Conservation (phyloP, 306 rosid species). For the Delonix regia region DNA sequence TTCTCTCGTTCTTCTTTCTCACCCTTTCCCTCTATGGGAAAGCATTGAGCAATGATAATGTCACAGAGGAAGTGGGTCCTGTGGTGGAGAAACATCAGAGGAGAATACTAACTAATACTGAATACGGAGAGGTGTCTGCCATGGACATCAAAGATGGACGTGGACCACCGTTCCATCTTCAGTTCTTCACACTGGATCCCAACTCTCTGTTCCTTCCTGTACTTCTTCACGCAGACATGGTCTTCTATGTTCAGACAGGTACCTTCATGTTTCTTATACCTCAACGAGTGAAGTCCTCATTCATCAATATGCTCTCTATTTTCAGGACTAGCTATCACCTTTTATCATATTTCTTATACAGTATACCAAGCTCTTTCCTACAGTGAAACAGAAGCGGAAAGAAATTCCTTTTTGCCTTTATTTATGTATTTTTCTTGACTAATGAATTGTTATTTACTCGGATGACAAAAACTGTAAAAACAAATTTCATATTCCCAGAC, state of each 20-base stretch:
- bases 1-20: slow-evolving; percentile 38
- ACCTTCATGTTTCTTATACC: not conserved
- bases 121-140: slow-evolving; percentile 67
- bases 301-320: not conserved
- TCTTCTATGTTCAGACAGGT: slow-evolving; percentile 81
- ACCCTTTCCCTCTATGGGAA: slow-evolving; percentile 31
- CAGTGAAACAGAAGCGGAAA: not conserved
- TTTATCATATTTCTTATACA: not conserved
- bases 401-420: too few species aligned
- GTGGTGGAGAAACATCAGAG: slow-evolving; percentile 58
- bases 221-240: slow-evolving; percentile 78
- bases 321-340: not conserved
- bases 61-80: slow-evolving; percentile 35
- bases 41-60: slow-evolving; percentile 41
- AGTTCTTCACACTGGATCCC: slow-evolving; percentile 82
- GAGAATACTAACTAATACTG: slow-evolving; percentile 50
- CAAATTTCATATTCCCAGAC: too few species aligned
- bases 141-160: slow-evolving; percentile 50
- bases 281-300: not conserved
- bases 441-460: too few species aligned
- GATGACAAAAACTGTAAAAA: too few species aligned
- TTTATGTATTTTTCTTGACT: too few species aligned
- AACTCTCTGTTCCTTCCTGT: slow-evolving; percentile 87
- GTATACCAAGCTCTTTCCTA: not conserved
- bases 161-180: slow-evolving; percentile 62